A percentile compares a stretch with the other conserved stretches of the same genome.
Conservation (phyloP, 2,329 filamentous ascomycete genomes). For the Didymosphaeria variabile region DNA sequence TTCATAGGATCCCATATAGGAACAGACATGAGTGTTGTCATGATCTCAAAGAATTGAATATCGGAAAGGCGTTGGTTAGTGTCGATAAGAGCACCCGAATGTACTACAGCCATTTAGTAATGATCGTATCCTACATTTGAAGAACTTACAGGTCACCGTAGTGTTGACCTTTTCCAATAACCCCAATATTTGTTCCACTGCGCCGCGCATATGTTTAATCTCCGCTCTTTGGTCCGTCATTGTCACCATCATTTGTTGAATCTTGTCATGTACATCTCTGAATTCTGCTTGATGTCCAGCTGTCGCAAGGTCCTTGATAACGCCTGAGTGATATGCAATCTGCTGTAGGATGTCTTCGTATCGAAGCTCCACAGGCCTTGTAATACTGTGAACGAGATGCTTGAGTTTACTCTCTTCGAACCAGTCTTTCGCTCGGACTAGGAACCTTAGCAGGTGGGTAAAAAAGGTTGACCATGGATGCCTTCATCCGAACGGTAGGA, state of each 20-base stretch:
- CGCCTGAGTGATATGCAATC: not conserved
- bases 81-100: not conserved
- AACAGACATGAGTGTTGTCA: not conserved
- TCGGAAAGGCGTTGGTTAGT: not conserved
- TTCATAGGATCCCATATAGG: not conserved
- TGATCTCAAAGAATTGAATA: not conserved
- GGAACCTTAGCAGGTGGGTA: not conserved
- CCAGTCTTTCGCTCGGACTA: not conserved
- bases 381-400: not conserved
- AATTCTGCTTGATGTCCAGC: not conserved
- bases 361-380: not conserved
- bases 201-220: too few relatives aligned
- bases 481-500: not conserved
- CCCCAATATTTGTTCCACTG: not conserved
- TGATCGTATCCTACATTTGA: too few relatives aligned
- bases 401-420: not conserved
- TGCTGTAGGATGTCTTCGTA: not conserved
- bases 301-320: not conserved
- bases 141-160: too few relatives aligned
- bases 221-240: too few relatives aligned
- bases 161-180: not conserved
- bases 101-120: too few relatives aligned
- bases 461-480: not conserved
- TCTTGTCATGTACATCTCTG: not conserved
- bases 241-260: too few relatives aligned